These are phyloP conservation scores for Moelleriella libera DNA, from an alignment of 2,329 filamentous ascomycete species.

Conservation along the genomic window DNA sequence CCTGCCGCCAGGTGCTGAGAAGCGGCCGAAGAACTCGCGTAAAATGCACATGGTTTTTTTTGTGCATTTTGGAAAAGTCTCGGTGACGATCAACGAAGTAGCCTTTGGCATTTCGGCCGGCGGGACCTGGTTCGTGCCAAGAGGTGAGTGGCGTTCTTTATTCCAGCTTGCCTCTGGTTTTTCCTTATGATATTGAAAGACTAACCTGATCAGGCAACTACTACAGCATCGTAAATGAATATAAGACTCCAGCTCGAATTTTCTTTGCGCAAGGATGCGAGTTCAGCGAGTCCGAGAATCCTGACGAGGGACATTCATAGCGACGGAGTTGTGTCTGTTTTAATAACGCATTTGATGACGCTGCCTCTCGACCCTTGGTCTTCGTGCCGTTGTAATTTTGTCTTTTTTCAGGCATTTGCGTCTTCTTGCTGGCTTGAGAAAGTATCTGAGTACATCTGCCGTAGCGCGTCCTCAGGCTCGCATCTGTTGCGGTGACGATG, in stretches of 20 bases:
- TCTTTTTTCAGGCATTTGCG: no score
- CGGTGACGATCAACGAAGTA: slow-evolving; percentile 62
- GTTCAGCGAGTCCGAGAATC: slow-evolving; percentile 10
- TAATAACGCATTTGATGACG: background rate
- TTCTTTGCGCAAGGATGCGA: slow-evolving; percentile 90
- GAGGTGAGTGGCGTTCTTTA: slow-evolving; percentile 48
- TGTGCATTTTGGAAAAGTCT: slow-evolving; percentile 68
- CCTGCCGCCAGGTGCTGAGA: slow-evolving; percentile 67
- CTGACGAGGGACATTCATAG: background rate
- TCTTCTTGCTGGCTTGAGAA: no score
- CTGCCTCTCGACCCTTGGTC: background rate
- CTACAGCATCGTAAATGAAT: slow-evolving; percentile 80
- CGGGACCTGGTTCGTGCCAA: slow-evolving; percentile 86
- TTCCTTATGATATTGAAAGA: background rate
- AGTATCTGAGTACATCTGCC: no score
- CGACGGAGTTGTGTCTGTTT: background rate
- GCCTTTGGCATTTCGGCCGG: slow-evolving; percentile 75
- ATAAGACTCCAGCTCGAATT: slow-evolving; percentile 55
- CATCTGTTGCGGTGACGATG: no score
- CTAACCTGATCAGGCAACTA: slow-evolving; percentile 57
- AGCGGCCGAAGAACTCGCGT: slow-evolving; percentile 80
- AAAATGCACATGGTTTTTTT: slow-evolving; percentile 98
- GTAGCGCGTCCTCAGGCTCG: no score
- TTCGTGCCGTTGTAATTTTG: no score
- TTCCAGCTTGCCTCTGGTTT: background rate